These are phyloP conservation scores for Clonostachys chloroleuca DNA, from an alignment of 2,329 filamentous ascomycete species.

Conservation along the genomic window DNA sequence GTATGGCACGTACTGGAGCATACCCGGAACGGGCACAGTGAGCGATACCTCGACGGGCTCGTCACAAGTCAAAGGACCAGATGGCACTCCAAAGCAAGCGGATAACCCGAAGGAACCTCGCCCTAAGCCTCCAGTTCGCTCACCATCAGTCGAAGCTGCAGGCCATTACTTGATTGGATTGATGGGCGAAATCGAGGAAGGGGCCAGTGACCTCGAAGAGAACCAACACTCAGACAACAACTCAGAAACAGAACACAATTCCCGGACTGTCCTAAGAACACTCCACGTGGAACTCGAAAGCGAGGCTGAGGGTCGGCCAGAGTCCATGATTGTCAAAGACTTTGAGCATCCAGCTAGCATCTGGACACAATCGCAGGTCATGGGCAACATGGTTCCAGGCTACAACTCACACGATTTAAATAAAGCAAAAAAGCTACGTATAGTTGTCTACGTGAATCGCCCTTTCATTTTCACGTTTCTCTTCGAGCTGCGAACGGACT, in stretches of 20 bases:
- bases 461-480: slow-evolving; percentile 78
- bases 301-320: slow-evolving; percentile 27
- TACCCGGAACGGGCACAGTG: slow-evolving; percentile 20
- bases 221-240: slow-evolving; percentile 21
- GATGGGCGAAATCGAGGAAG: slow-evolving; percentile 56
- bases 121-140: background rate
- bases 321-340: slow-evolving; percentile 39
- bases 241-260: slow-evolving; percentile 29
- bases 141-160: slow-evolving; percentile 17
- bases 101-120: background rate
- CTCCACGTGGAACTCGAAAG: slow-evolving; percentile 60
- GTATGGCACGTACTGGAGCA: slow-evolving; percentile 63
- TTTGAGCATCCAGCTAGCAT: slow-evolving; percentile 28
- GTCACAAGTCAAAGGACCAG: background rate
- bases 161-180: slow-evolving; percentile 65
- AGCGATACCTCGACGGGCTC: slow-evolving; percentile 7
- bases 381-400: slow-evolving; percentile 22
- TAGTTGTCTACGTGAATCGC: slow-evolving; percentile 68
- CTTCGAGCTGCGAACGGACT: slow-evolving; percentile 55
- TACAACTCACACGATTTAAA: slow-evolving; percentile 41
- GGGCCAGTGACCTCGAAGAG: slow-evolving; percentile 20
- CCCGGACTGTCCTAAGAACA: slow-evolving; percentile 59
- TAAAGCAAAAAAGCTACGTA: slow-evolving; percentile 54
- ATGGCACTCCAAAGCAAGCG: background rate
- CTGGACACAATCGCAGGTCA: slow-evolving; percentile 23